Evolutionary conservation across 192 early-diverging fungal species (phyloP).

Genomic region (Radiomyces spectabilis): DNA sequence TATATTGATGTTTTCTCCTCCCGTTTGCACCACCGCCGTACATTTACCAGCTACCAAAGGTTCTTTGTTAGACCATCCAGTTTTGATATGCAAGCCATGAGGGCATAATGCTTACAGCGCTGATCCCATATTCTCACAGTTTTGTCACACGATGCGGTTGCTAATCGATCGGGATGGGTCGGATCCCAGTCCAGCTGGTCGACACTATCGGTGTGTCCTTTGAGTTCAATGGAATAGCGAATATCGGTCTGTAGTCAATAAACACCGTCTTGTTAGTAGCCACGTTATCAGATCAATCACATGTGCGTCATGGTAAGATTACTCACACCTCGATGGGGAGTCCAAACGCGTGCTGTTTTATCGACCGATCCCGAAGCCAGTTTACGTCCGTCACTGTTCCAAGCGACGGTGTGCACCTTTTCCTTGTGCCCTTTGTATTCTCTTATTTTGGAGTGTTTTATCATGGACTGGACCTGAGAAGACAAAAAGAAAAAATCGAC

Average conservation of each 20-base stretch:
- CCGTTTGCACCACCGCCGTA: slow-evolving; percentile 51
- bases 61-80: neutral
- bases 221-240: slow-evolving; percentile 52
- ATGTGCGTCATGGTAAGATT: neutral
- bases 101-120: slow-evolving; percentile 42
- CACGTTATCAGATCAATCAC: too few relatives aligned
- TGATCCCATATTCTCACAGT: slow-evolving; percentile 80
- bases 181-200: slow-evolving; percentile 80
- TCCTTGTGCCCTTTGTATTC: slow-evolving; percentile 46
- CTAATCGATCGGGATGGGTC: slow-evolving; percentile 57
- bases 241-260: slow-evolving; percentile 46
- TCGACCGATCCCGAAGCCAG: slow-evolving; percentile 71
- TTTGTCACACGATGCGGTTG: slow-evolving; percentile 70
- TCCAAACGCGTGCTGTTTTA: slow-evolving; percentile 67
- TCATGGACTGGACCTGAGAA: neutral
- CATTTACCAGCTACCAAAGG: slow-evolving; percentile 43
- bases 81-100: too few relatives aligned
- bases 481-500: neutral
- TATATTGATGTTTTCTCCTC: slow-evolving; percentile 81
- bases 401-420: slow-evolving; percentile 66
- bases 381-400: slow-evolving; percentile 61
- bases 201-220: slow-evolving; percentile 71
- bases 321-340: slow-evolving; percentile 48
- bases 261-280: too few relatives aligned
- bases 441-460: slow-evolving; percentile 32